Percentiles rank a stretch among this genome's conserved stretches.
These are phyloP conservation scores for Curvularia verruculosa DNA, from an alignment of 2,329 filamentous ascomycete genomes.

Conservation along the genomic window DNA sequence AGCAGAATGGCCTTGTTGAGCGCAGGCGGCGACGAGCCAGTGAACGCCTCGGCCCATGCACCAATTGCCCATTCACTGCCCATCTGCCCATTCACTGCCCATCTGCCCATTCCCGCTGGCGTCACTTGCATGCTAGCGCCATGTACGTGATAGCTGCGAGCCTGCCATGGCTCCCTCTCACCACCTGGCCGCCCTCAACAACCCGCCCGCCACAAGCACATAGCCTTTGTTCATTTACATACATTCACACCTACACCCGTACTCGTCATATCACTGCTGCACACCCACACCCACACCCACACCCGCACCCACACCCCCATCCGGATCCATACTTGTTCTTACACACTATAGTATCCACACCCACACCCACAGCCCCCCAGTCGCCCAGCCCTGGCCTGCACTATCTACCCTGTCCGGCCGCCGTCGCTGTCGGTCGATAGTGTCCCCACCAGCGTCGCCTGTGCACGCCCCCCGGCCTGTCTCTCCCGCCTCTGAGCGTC, in stretches of 20 bases:
- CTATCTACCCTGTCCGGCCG: no score
- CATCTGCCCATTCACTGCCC: conserved; percentile 12
- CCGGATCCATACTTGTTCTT: no score
- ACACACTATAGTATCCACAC: neutral
- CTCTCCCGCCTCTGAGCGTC: conserved; percentile 25
- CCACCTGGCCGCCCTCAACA: neutral
- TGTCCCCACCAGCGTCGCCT: conserved; percentile 15
- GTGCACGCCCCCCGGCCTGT: conserved; percentile 16
- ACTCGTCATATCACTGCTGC: no score
- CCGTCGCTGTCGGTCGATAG: conserved; percentile 4
- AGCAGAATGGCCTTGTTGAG: conserved; percentile 9
- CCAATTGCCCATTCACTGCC: no score
- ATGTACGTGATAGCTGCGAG: conserved; percentile 13
- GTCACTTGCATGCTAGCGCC: conserved; percentile 16
- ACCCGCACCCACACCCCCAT: no score
- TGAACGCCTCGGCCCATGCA: conserved; percentile 8
- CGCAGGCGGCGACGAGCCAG: conserved; percentile 4
- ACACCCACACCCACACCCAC: no score
- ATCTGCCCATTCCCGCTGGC: conserved; percentile 15
- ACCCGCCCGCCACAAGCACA: neutral
- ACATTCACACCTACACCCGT: no score
- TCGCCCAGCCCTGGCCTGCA: no score
- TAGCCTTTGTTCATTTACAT: no score
- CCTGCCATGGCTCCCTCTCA: neutral
- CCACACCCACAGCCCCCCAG: neutral